These are phyloP conservation scores for Aspergillus avenaceus DNA, from an alignment of 495 filamentous ascomycete genomes.

Conservation along the genomic window DNA sequence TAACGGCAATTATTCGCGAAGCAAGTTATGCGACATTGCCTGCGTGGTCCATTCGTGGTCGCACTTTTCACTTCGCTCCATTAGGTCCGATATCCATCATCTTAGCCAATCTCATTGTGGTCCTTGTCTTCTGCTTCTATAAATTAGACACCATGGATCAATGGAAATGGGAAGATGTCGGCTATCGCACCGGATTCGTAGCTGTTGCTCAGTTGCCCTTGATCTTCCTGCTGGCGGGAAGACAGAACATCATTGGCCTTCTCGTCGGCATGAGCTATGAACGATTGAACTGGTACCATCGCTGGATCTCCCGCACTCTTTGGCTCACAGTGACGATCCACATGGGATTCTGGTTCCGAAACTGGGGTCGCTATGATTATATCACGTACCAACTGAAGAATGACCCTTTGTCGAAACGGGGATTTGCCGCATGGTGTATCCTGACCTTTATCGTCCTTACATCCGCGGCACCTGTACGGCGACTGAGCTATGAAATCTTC, in stretches of 20 bases:
- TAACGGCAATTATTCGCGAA: conserved; percentile 66
- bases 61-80: conserved; percentile 43
- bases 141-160: conserved; percentile 33
- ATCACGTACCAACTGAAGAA: conserved; percentile 57
- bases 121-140: conserved; percentile 42
- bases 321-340: conserved; percentile 74
- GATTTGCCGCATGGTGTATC: conserved; percentile 70
- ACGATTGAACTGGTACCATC: conserved; percentile 78
- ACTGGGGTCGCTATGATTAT: conserved; percentile 64
- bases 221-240: conserved; percentile 74
- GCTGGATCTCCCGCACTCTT: conserved; percentile 73
- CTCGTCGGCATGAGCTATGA: conserved; percentile 68
- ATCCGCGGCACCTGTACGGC: conserved; percentile 63
- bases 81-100: conserved; percentile 35
- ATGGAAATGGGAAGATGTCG: conserved; percentile 64
- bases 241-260: conserved; percentile 68
- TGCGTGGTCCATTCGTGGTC: conserved; percentile 46
- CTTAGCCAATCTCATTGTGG: conserved; percentile 34
- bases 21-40: conserved; percentile 56
- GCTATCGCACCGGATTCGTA: conserved; percentile 72
- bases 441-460: conserved; percentile 68
- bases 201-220: conserved; percentile 78
- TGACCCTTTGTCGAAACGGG: conserved; percentile 61
- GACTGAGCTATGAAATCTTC: conserved; percentile 73
- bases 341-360: conserved; percentile 64